Percentiles rank a stretch among this genome's conserved stretches.
These are phyloP conservation scores for Punica granatum DNA, from an alignment of 345 rosid genomes.

Conservation along the genomic window DNA sequence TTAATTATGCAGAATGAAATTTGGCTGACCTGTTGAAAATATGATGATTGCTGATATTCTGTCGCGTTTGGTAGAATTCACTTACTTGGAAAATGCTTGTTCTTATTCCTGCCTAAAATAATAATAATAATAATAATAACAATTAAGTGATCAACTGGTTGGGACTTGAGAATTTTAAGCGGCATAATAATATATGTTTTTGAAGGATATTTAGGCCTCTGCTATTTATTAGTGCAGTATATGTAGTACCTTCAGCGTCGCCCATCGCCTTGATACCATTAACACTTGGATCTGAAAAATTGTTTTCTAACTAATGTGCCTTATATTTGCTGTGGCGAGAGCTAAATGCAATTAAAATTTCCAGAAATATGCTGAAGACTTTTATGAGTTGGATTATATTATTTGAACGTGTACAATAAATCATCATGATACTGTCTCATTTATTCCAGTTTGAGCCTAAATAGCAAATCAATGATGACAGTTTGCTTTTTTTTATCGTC, in stretches of 20 bases:
- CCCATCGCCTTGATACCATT: too few relatives aligned
- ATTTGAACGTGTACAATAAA: conserved; percentile 1
- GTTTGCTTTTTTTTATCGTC: too few relatives aligned
- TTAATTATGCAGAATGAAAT: not conserved
- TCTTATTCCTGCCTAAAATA: too few relatives aligned
- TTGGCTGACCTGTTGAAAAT: not conserved
- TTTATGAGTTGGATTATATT: not conserved
- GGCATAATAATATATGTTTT: not conserved
- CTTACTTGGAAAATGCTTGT: not conserved
- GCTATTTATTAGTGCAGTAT: too few relatives aligned
- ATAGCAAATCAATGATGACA: not conserved
- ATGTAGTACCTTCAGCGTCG: too few relatives aligned
- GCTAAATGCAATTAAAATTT: not conserved
- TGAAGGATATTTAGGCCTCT: too few relatives aligned
- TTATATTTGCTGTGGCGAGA: not conserved
- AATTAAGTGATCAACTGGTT: not conserved
- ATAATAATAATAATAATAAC: not conserved
- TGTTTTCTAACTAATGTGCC: not conserved
- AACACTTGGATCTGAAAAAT: not conserved
- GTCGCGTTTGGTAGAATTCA: not conserved
- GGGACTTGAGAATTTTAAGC: not conserved
- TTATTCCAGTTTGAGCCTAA: not conserved
- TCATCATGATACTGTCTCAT: not conserved
- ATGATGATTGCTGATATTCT: not conserved
- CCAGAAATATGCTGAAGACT: not conserved